Conservation (phyloP, 176 grass and related monocot genomes). For the Aechmea fasciata region DNA sequence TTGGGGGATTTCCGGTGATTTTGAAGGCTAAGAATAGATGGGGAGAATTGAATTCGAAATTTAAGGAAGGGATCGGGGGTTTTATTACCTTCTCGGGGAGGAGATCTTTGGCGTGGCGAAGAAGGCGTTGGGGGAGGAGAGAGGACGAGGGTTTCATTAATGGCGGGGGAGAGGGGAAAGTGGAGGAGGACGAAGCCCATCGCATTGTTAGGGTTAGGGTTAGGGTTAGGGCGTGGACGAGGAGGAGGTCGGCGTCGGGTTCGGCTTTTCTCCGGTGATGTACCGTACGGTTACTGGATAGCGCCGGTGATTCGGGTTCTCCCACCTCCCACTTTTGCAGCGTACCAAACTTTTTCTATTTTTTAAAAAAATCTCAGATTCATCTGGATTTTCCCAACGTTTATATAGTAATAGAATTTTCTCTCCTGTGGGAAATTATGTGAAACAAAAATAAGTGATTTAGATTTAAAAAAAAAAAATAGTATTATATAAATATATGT, state of each 20-base stretch:
- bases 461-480: too few relatives aligned
- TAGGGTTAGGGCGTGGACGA: neutral
- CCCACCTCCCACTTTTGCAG: too few relatives aligned
- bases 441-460: too few relatives aligned
- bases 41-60: too few relatives aligned
- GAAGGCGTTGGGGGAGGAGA: conserved; percentile 21
- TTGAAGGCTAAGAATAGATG: too few relatives aligned
- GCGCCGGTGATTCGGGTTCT: neutral
- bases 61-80: neutral
- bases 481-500: too few relatives aligned
- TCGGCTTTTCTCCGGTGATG: neutral
- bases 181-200: neutral
- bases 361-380: too few relatives aligned
- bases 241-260: neutral
- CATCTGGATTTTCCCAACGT: too few relatives aligned
- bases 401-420: too few relatives aligned
- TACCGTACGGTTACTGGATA: neutral
- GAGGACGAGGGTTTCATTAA: neutral
- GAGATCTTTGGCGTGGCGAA: conserved; percentile 20
- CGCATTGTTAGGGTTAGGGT: too few relatives aligned
- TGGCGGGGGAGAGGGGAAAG: neutral
- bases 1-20: too few relatives aligned
- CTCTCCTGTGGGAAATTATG: too few relatives aligned
- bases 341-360: neutral
- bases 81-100: neutral